Base-by-base conservation (phyloP, 192 early-diverging fungal species). In the Phycomyces nitens region DNA sequence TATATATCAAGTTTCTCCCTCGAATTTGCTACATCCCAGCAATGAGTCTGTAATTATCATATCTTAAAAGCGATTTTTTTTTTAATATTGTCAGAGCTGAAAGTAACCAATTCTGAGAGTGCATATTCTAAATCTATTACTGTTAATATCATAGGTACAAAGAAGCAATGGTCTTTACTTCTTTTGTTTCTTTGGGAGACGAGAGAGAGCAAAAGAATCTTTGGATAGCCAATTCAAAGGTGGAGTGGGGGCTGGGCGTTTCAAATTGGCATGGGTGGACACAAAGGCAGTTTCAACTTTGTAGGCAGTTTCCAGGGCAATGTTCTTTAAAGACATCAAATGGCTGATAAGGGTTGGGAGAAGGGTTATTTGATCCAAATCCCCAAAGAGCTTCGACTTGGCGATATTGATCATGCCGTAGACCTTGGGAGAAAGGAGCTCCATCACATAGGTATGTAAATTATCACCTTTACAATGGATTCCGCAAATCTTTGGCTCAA, bases 401-500 rank as follows among this genome's bases (percentile, higher is more conserved):
- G 53, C 23, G 15, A 27, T 27, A 55, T 27, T 55, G 24, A 55
- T 55, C 24, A 58, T 24, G 22, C 57, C 42, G 39, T 58, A 58
- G 39, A 58, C 21, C 57, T 58, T 58, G 57, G 57, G 57, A 42
- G 57, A 58, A 24, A 42, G 18, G 57, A 58, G 57, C 22, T 43
- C 20, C 41, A 58, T 58, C 39, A 43, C 24, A 43, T 58, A 58
- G 12, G 57, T 58, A 42, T 44, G 23, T 21, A 58, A 18, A 44
- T 42, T 58, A 15, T 58, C 39, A 23, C 57, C 57, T 58, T 58
- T 40, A 58, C 57, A 42, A 21, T 58, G 57, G 29, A 55, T 27
- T 4, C 53, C 53, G 27, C 24, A 55, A 12, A 55, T 9, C 21
- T 55, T 22, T 22, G 53, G 53, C 15, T 55, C 14, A 15, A 22